Evolutionary conservation across 2,329 filamentous ascomycete species (phyloP), one percentile per base, ranked within the genome.

Genomic region (Trichophyton schoenleinii): DNA sequence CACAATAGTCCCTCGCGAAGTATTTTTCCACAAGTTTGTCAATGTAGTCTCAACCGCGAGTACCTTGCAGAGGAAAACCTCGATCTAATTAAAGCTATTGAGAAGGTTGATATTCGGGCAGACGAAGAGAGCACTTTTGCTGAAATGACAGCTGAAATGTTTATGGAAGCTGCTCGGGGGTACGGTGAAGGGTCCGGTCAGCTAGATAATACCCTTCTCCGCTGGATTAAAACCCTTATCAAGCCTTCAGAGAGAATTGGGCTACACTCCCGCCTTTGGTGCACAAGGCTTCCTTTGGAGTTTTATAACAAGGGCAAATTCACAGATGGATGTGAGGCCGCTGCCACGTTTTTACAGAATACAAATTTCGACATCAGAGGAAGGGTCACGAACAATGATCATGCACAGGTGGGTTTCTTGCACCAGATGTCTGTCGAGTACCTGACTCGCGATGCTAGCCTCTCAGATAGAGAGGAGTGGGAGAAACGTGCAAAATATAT

Each of bases 221-320:
- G 49, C 7, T 61, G 59, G 59, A 15, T 57, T 20, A 61, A 57
- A 36, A 22, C 22, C 36, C 49, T 61, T 28, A 20, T 61, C 8
- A 7, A 18, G 8, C 13, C 18, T 18, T 57, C 52, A 7, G 34
- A 22, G 5, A 57, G 18, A 9, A 15, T 46, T 7, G 59, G 44
- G n/a, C 20, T 61, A 3, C 59, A 61, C n/a, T 22, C 59, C 2
- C 59, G 59, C 18, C 59, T 61, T 5, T 61, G 49, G 59, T 48
- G 41, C 28, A 61, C 36, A 11, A 49, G 59, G 11, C 59, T 61
- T 61, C 49, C 59, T 22, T 38, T 46, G 13, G 59, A 61, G 34
- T 61, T 57, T 34, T 61, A 61, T 34, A 61, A 52, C 18, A 11
- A 52, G 6, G 59, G 59, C 0, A 61, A 57, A 28, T 57, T 57